Conservation (phyloP, 1,284 basidiomycete genomes). For the Irpex lacteus region DNA sequence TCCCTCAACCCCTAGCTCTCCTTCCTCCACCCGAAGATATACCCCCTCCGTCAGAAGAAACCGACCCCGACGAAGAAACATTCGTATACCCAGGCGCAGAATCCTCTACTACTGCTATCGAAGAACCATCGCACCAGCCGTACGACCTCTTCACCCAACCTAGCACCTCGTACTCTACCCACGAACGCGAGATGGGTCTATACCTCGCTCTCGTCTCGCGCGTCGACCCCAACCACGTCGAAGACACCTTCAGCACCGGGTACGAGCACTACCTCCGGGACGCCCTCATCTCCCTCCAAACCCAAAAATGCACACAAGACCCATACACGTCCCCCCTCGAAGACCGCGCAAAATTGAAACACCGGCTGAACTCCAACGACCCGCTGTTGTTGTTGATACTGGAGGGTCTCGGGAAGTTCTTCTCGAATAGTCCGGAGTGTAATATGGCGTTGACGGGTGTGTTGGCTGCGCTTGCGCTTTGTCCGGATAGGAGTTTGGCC, state of each 20-base stretch:
- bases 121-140: constrained; percentile 15
- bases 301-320: constrained; percentile 54
- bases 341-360: constrained; percentile 48
- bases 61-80: constrained; percentile 55
- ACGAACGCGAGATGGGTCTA: constrained; percentile 79
- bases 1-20: constrained; percentile 57
- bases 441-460: constrained; percentile 89
- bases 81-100: constrained; percentile 61
- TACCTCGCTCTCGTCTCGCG: constrained; percentile 79
- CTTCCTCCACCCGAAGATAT: constrained; percentile 17
- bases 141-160: constrained; percentile 51
- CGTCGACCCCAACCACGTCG: constrained; percentile 72
- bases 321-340: constrained; percentile 35
- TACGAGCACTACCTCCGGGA: constrained; percentile 86
- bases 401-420: constrained; percentile 73
- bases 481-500: constrained; percentile 81
- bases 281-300: constrained; percentile 68
- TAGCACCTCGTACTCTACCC: constrained; percentile 69
- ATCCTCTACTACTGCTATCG: constrained; percentile 27
- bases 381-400: constrained; percentile 73
- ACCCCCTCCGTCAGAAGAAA: constrained; percentile 27
- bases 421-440: constrained; percentile 80
- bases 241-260: constrained; percentile 79
- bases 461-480: constrained; percentile 74
- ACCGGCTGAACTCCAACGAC: constrained; percentile 78